Evolutionary conservation across 495 filamentous ascomycete species (phyloP).

Genomic region (Hypomontagnella submonticulosa): DNA sequence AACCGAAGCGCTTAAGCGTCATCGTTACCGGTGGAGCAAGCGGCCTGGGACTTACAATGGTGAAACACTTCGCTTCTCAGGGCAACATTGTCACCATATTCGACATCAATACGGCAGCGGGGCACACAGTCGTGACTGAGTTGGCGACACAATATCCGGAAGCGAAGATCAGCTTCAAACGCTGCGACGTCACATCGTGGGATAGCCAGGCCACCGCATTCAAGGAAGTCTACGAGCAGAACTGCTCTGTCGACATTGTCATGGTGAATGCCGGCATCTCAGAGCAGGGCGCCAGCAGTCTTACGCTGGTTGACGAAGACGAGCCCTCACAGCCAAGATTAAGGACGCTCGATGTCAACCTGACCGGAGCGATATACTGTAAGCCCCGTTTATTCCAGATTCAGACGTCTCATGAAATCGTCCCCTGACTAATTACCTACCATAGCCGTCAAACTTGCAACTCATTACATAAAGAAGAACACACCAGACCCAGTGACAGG

Average conservation of each 20-base stretch:
- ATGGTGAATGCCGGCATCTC: conserved; percentile 68
- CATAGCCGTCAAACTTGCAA: conserved; percentile 61
- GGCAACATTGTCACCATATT: conserved; percentile 60
- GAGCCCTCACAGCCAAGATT: conserved; percentile 55
- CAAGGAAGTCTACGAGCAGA: conserved; percentile 50
- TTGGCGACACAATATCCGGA: conserved; percentile 52
- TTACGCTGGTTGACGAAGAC: conserved; percentile 47
- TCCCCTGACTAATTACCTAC: conserved; percentile 8
- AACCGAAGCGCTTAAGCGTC: conserved; percentile 33
- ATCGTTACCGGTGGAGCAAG: conserved; percentile 63
- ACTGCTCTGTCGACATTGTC: conserved; percentile 60
- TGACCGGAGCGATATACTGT: conserved; percentile 62
- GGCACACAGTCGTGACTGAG: conserved; percentile 44
- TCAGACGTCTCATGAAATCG: background rate
- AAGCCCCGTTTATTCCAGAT: conserved; percentile 31
- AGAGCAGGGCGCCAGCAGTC: conserved; percentile 53
- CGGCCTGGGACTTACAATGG: conserved; percentile 65
- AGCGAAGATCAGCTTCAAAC: conserved; percentile 53
- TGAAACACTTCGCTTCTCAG: conserved; percentile 58
- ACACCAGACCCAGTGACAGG: conserved; percentile 19
- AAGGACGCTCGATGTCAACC: conserved; percentile 59
- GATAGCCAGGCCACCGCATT: conserved; percentile 59
- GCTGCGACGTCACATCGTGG: conserved; percentile 62
- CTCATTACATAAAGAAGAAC: conserved; percentile 65
- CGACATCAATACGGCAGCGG: conserved; percentile 58